phyloP scores from a whole-genome alignment of 2,329 filamentous ascomycete genomes.

The Verticillium isaacii region DNA sequence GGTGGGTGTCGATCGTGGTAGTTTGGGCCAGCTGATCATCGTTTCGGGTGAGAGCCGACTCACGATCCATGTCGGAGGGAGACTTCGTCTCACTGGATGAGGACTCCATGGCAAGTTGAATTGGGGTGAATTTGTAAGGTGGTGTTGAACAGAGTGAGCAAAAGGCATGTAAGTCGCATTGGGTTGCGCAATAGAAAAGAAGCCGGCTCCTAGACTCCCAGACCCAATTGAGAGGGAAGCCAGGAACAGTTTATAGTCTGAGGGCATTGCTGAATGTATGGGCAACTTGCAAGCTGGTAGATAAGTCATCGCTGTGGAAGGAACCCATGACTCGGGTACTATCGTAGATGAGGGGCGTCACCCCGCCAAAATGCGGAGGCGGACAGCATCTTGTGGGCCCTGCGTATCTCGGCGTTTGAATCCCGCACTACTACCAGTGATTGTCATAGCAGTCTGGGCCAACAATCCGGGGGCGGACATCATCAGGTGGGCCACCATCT shows the following conservation, averaged over 20 bases:
- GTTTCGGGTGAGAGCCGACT: background rate
- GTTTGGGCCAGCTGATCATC: background rate
- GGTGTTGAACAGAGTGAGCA: too few relatives aligned
- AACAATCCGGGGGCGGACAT: background rate
- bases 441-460: too few relatives aligned
- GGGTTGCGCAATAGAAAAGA: too few relatives aligned
- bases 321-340: too few relatives aligned
- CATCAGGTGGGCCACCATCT: background rate
- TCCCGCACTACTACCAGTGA: background rate
- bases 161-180: too few relatives aligned
- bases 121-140: too few relatives aligned
- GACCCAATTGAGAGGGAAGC: too few relatives aligned
- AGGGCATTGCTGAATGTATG: too few relatives aligned
- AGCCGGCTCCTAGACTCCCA: too few relatives aligned
- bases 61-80: background rate
- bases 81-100: background rate
- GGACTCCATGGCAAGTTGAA: background rate
- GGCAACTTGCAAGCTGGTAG: too few relatives aligned
- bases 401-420: background rate
- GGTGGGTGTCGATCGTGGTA: background rate
- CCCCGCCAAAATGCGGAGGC: background rate
- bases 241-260: too few relatives aligned
- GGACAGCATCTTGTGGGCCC: background rate
- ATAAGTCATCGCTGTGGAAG: too few relatives aligned
- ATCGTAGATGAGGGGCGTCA: background rate